Base-by-base conservation (phyloP, 1,139 yeast genomes). In the Trichomonascaceae sp. region DNA sequence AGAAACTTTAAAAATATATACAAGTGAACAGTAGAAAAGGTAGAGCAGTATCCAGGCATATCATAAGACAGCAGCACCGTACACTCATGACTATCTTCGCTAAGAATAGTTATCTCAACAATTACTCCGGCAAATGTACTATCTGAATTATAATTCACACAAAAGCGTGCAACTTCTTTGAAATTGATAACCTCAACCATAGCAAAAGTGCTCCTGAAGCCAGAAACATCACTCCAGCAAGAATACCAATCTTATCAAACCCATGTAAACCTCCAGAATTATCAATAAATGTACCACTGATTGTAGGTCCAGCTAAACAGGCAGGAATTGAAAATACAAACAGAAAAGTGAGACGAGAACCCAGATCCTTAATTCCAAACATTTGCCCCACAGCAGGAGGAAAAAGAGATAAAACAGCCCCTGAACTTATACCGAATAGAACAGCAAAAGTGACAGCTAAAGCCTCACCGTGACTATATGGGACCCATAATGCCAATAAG, bases 261-360 rank as follows among this genome's bases (percentile, higher is more conserved):
- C 61, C 64, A 4, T 46, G 48, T 7, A 57, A 52, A 6, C 58
- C 62, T 47, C 53, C 36, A 10, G 58, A 59, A 15, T 49, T 46
- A 3, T 47, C 50, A 15, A 66, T 47, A 44, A 79, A 74, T 9
- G 77, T 76, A 46, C 82, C 81, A 3, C 77, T 75, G 47, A 79
- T 69, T 36, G 82, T 80, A 55, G 80, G 69, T 2, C 79, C 74
- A 1, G 75, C 73, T 51, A 84, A 66, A 12, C 80, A 74, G 41
- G 80, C 79, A 57, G 83, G 79, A 1, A 58, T 58, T 1, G 83
- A 75, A 53, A 82, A 77, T 39, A 81, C 70, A 59, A 80, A 80
- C 60, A 82, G 79, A 65, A 82, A 71, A 0, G 86, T 83, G 61
- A 81, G 81, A 27, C 85, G 76, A 57, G 79, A 54, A 4, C 57